Conservation (phyloP, 2,329 filamentous ascomycete genomes). For the Clarireedia homoeocarpa region DNA sequence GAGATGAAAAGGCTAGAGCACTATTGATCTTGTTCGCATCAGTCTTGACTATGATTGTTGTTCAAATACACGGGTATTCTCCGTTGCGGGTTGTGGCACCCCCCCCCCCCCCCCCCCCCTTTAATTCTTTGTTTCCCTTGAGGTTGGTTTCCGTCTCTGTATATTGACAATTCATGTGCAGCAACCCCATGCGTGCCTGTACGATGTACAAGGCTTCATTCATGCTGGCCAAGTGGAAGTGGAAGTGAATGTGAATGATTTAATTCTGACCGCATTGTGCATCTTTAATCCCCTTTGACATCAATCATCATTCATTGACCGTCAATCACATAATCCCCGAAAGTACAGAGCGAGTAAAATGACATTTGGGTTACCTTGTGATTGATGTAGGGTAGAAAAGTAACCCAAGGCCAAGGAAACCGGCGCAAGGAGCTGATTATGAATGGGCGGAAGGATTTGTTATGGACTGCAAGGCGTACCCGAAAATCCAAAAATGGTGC, state of each 20-base stretch:
- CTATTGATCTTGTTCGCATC: constrained; percentile 6
- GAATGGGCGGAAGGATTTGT: constrained; percentile 7
- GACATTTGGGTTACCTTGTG: constrained; percentile 6
- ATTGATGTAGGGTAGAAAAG: neutral
- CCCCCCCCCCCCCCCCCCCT: constrained; percentile 1
- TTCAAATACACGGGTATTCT: neutral
- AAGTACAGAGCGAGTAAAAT: constrained; percentile 5
- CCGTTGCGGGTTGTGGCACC: constrained; percentile 1
- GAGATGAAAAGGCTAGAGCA: neutral
- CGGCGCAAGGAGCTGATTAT: neutral
- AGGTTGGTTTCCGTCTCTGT: constrained; percentile 9
- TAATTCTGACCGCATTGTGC: constrained; percentile 10
- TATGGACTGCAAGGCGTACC: constrained; percentile 9
- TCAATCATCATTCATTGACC: neutral
- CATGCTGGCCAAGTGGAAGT: neutral
- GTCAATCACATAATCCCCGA: constrained; percentile 1
- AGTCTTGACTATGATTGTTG: constrained; percentile 6
- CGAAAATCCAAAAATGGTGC: constrained; percentile 9
- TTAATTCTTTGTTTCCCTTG: constrained; percentile 7
- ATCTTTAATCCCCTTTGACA: constrained; percentile 7
- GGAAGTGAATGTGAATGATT: neutral
- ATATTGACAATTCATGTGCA: constrained; percentile 7
- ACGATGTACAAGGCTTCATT: neutral
- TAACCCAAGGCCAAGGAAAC: constrained; percentile 1
- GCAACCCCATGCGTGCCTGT: neutral